Base-by-base conservation (phyloP, 331 rosid genomes). In the Prunus yedoensis region DNA sequence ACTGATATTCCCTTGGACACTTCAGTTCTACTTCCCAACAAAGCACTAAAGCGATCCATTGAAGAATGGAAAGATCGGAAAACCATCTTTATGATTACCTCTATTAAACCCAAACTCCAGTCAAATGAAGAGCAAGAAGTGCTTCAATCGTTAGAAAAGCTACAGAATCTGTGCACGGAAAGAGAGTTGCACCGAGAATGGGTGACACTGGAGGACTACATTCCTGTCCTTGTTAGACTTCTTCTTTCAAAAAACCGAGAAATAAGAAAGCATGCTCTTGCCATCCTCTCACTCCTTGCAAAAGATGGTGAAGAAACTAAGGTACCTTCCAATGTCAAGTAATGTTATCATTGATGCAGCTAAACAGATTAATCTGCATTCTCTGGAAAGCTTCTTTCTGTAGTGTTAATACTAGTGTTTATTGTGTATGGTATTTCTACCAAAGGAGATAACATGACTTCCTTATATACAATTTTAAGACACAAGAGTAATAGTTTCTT, bases 31-130 rank as follows among this genome's bases (percentile, higher is more conserved):
- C 73, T 84, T 71, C 89, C 90, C 7, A 89, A 89, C 67, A 87
- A 75, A 78, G 87, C 87, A 74, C 89, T 89, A 15, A 76, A 69
- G 28, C 84, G 68, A 81, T 87, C 90, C 41, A 89, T 89, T 77
- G 85, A 85, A 64, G 94, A 89, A 61, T 89, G 91, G 91, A 85
- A 57, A 67, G 88, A 89, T 20, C 80, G 94, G 80, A 89, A 87
- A 57, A 80, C 70, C 11, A 87, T 86, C 62, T 80, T 87, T 74
- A 61, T 83, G 82, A 74, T 89, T 56, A 65, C 81, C 77, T 59
- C 85, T 20, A 78, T 82, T 28, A 87, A 83, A 73, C 79, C 83
- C 45, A 71, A 65, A 25, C 94, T 89, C 69, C 81, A 54, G 66
- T 82, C 85, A 10, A 41, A 30, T 79, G 89, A 82, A 43, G 89